phyloP scores from a whole-genome alignment of 345 rosid genomes.

The Salix arbutifolia region DNA sequence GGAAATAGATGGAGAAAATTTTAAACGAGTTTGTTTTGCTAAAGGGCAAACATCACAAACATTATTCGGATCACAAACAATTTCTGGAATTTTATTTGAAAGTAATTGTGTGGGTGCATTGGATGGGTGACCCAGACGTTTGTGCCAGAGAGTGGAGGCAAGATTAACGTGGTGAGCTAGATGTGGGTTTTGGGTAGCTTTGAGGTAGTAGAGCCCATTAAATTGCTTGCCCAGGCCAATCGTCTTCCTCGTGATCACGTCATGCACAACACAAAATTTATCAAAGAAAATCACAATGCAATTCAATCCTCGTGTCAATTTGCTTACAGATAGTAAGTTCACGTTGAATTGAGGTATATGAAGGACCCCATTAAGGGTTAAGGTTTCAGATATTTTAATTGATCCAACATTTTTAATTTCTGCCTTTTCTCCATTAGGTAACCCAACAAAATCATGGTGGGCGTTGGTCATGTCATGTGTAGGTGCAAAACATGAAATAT shows the following conservation, averaged over 20 bases:
- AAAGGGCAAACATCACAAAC: background rate
- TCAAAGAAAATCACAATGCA: background rate
- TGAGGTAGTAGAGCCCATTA: background rate
- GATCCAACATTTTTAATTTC: background rate
- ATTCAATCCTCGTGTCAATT: background rate
- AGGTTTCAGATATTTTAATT: background rate
- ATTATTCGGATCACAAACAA: too few relatives aligned
- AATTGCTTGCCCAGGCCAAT: conserved; percentile 10
- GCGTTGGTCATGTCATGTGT: background rate
- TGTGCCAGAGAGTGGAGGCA: conserved; percentile 1
- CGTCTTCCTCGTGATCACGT: background rate
- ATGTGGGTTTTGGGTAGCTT: background rate
- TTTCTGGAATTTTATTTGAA: too few relatives aligned
- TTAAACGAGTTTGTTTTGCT: background rate
- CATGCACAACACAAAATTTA: conserved; percentile 6
- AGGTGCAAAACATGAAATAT: background rate
- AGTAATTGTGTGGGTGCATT: background rate
- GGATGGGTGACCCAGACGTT: background rate
- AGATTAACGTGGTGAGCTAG: background rate
- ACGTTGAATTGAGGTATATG: conserved; percentile 5
- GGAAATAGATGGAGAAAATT: background rate
- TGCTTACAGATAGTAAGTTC: conserved; percentile 5
- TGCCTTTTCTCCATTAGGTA: background rate
- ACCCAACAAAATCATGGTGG: background rate
- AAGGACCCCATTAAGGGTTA: background rate